Base-by-base conservation (phyloP, 192 early-diverging fungal species). In the Backusella westeae region DNA sequence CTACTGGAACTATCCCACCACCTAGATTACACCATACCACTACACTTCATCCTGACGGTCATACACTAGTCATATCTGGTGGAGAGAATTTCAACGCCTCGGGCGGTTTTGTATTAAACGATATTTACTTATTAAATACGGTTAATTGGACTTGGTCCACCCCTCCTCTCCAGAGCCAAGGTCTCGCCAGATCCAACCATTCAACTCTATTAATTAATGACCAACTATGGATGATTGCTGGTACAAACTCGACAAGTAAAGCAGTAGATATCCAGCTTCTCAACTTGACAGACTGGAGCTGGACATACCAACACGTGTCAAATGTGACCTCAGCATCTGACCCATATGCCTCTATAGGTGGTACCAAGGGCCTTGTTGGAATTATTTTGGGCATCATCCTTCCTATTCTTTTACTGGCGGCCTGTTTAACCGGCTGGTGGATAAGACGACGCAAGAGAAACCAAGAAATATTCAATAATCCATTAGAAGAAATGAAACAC, bases 211-310 rank as follows among this genome's bases (percentile, higher is more conserved):
- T 73, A 26, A 73, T 73, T 17, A 35, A 38, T 26, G 36, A 73
- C 32, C 49, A 73, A 63, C 14, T 73, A 21, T 73, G 72, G 72
- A 53, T 73, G 34, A 63, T 73, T 23, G 72, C 72, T 4, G 72
- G 72, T 14, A 63, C 72, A 35, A 73, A 73, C 41, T 7, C 21
- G 10, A 35, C 53, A 5, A 65, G 10, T n/a, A 36, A 39, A 21
- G 72, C 72, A 34, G 72, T 73, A 12, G 72, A 73, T 46, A 68
- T 75, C 3, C 66, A 67, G 14, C 29, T 75, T 3, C 63, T 75
- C 5, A 67, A 68, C 34, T 15, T 68, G 17, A 39, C 23, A 34
- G 42, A 35, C 41, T 75, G 52, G 46, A 67, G 42, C 8, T 75
- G 59, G 74, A 68, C 41, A 17, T 73, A n/a, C 3, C 29, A 73